Evolutionary conservation across 2,329 filamentous ascomycete genomes (phyloP), one percentile per base, ranked within the genome.

Genomic region (Hymenoscyphus infarciens): DNA sequence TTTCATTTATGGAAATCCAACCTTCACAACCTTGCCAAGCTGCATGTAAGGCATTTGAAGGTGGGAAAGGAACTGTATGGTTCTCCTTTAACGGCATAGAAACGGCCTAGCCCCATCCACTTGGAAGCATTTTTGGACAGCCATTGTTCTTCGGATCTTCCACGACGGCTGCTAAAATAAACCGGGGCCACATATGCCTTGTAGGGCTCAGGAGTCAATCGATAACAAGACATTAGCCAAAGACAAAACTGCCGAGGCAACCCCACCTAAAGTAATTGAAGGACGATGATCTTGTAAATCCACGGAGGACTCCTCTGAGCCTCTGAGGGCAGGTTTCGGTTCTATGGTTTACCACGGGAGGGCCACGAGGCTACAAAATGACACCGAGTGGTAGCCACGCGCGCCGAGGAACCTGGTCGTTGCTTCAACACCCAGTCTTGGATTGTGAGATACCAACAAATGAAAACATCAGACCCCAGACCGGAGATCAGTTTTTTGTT

Each of bases 81-180:
- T 52, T 52, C 45, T 52, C 45, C 11, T 13, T 22, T 5, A 52
- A 52, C 45, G 19, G 45, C 31, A 38, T 10, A 15, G 31, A 10
- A 49, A 19, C 33, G 22, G 38, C 33, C n/a, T n/a, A 10, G 25
- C n/a, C 25, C 13, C 8, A 56, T 19, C 54, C 13, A 33, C 31
- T 57, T 57, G 56, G 56, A 19, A 57, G 45, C 45, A 39, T 45
- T 39, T 35, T 33, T 27, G 49, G 56, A 22, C 25, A 8, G 31
- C 56, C 25, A 57, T 16, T 59, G 49, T 60, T 63, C 61, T 62
- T 59, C 38, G 56, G 56, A 59, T 59, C 56, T 62, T 62, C 52
- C 45, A 59, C 33, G 25, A n/a, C 19, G 56, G 56, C 35, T 57
- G 15, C n/a, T 22, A 57, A 45, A 27, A 27, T 13, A 39, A 22